These are phyloP conservation scores for Apiospora pterosperma DNA, from an alignment of 2,329 filamentous ascomycete genomes.

Conservation along the genomic window DNA sequence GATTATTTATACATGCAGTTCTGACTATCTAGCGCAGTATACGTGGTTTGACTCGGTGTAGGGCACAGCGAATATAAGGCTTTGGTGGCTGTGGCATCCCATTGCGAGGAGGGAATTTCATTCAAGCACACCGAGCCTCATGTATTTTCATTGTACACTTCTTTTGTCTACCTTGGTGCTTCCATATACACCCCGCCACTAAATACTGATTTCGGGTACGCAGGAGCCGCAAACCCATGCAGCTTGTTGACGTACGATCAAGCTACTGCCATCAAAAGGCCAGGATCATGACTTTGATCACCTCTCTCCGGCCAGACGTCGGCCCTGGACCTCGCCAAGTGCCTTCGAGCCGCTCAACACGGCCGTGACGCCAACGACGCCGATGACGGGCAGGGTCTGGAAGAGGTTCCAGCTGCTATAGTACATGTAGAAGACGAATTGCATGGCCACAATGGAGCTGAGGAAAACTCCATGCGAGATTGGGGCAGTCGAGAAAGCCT, in stretches of 20 bases:
- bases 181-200: neutral
- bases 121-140: neutral
- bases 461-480: conserved; percentile 82
- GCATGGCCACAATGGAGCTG: conserved; percentile 81
- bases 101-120: neutral
- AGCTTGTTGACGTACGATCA: neutral
- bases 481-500: conserved; percentile 73
- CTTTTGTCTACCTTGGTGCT: neutral
- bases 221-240: neutral
- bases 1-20: neutral
- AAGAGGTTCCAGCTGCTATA: conserved; percentile 91
- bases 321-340: conserved; percentile 86
- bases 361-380: conserved; percentile 64
- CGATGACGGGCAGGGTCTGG: conserved; percentile 74
- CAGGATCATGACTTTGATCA: conserved; percentile 10
- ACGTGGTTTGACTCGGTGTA: neutral
- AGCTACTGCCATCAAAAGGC: neutral
- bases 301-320: conserved; percentile 70
- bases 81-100: neutral
- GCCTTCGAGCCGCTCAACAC: conserved; percentile 88
- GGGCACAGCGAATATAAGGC: neutral
- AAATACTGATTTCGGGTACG: neutral
- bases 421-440: conserved; percentile 92
- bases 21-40: neutral
- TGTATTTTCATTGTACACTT: neutral